Conservation (phyloP, 495 filamentous ascomycete species). For the Aspergillus campestris region DNA sequence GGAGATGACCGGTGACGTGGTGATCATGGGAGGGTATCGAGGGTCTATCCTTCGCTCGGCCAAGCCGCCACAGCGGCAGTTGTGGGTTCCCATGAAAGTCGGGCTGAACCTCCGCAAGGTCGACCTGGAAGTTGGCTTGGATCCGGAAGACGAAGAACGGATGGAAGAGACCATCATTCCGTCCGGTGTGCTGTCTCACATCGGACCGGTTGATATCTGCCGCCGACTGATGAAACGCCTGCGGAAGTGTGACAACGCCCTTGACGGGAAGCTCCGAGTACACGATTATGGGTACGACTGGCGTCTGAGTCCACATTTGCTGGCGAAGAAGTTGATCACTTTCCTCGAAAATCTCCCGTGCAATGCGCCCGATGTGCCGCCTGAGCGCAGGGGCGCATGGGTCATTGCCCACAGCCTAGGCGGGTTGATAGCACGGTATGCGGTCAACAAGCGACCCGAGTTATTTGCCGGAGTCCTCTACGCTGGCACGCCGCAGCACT, state of each 20-base stretch:
- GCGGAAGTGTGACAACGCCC: slow-evolving; percentile 61
- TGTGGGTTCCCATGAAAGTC: slow-evolving; percentile 94
- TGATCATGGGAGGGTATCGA: slow-evolving; percentile 84
- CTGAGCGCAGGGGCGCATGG: slow-evolving; percentile 55
- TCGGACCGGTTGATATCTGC: slow-evolving; percentile 88
- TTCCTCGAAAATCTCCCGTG: slow-evolving; percentile 70
- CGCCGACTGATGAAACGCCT: slow-evolving; percentile 72
- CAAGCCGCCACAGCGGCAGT: slow-evolving; percentile 65
- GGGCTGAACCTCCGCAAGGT: slow-evolving; percentile 88
- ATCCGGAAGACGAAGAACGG: slow-evolving; percentile 74
- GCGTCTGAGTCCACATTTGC: slow-evolving; percentile 75
- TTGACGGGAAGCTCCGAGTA: slow-evolving; percentile 62
- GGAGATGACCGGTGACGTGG: slow-evolving; percentile 71
- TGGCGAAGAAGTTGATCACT: slow-evolving; percentile 57
- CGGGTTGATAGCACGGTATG: slow-evolving; percentile 82
- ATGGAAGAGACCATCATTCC: slow-evolving; percentile 76
- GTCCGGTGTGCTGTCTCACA: slow-evolving; percentile 78
- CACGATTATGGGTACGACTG: slow-evolving; percentile 96
- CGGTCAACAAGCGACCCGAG: slow-evolving; percentile 79
- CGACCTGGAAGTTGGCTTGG: slow-evolving; percentile 79
- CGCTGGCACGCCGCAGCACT: slow-evolving; percentile 76
- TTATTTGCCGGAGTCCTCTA: slow-evolving; percentile 83
- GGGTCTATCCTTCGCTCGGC: slow-evolving; percentile 86
- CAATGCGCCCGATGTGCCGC: slow-evolving; percentile 47
- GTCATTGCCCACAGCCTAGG: slow-evolving; percentile 89